These are phyloP conservation scores for Thelephora aurantiotincta DNA, from an alignment of 768 basidiomycete species.

Conservation along the genomic window DNA sequence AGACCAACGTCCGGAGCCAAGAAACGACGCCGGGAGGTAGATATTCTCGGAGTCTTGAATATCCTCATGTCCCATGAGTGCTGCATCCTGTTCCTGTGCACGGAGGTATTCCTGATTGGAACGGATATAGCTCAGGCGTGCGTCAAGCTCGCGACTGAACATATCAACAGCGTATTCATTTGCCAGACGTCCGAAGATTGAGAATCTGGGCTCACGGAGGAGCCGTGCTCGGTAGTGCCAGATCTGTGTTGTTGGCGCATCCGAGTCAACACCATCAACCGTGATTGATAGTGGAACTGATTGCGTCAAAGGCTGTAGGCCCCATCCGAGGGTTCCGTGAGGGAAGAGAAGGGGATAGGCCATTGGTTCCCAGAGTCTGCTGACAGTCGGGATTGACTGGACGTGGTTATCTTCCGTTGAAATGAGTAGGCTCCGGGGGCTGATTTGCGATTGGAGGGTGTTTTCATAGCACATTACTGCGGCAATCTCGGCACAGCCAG, in stretches of 20 bases:
- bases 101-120: conserved; percentile 13
- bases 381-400: conserved; percentile 13
- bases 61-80: conserved; percentile 15
- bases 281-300: not conserved
- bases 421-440: conserved; percentile 10
- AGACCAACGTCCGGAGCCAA: conserved; percentile 22
- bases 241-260: no score
- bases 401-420: not conserved
- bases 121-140: conserved; percentile 20
- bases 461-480: conserved; percentile 11
- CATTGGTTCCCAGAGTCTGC: conserved; percentile 23
- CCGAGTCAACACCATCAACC: conserved; percentile 4
- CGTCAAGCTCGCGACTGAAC: conserved; percentile 21
- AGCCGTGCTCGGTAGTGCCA: conserved; percentile 17
- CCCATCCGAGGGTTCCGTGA: conserved; percentile 22
- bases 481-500: conserved; percentile 15
- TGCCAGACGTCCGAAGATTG: conserved; percentile 19
- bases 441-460: conserved; percentile 9
- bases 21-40: conserved; percentile 22
- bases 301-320: not conserved
- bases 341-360: conserved; percentile 25
- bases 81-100: conserved; percentile 13
- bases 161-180: conserved; percentile 26
- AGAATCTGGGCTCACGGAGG: conserved; percentile 18
- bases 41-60: conserved; percentile 16